Base-by-base conservation (phyloP, 306 rosid genomes). In the Prosopis cineraria region DNA sequence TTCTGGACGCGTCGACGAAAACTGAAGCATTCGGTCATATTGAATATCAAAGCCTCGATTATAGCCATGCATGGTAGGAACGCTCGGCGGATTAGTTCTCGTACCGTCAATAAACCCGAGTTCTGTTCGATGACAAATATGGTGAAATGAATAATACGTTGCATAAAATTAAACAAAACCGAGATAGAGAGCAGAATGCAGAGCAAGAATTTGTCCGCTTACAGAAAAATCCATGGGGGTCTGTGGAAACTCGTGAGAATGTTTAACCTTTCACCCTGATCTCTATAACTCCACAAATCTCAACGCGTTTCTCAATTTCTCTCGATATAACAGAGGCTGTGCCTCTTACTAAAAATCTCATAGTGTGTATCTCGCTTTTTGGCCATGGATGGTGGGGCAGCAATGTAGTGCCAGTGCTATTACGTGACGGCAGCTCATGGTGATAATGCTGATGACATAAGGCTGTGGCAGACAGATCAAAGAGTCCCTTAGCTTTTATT, bases 11-110 rank as follows among this genome's bases (percentile, higher is more conserved):
- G 31, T n/a, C 81, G 70, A 19, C 73, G 59, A 76, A 3, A 14
- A 45, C 62, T 40, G 79, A 85, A 90, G 86, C 97, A 94, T 43
- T 77, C 81, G 6, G 72, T 30, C n/a, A 85, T 66, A 5, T 93
- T 74, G 10, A 79, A 74, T 60, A 85, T 73, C 63, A 93, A 50
- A 29, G 41, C 80, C 81, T 91, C 88, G 10, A 90, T 30, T 0
- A 82, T 58, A 2, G 80, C 90, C 27, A 90, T 10, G 6, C 65
- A 27, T 31, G 97, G 94, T 76, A 79, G 72, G 80, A 84, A 85
- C 64, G 86, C 93, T 12, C 12, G 78, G 22, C 89, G 89, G 66
- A 89, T 29, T 52, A 79, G 74, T 60, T 87, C 93, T 10, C 90
- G 85, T 3, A 85, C 1, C 25, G 84, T 62, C 81, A 68, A 73